A percentile compares a stretch with the other conserved stretches of the same genome.
These are phyloP conservation scores for Xerocomus spinulosus DNA, from an alignment of 768 basidiomycete genomes.

Conservation along the genomic window DNA sequence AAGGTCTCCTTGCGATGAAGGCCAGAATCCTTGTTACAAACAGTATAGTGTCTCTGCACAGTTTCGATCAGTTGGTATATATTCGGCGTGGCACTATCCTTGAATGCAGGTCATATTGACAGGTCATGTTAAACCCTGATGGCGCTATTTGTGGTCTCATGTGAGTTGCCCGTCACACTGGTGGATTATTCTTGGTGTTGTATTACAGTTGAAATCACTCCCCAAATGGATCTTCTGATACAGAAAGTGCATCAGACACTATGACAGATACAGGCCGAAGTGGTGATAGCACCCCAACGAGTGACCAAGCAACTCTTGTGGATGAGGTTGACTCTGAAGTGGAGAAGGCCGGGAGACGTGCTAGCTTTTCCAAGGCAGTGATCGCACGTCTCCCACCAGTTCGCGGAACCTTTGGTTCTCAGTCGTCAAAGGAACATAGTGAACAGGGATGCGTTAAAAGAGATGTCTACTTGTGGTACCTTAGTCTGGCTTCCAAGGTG, in stretches of 20 bases:
- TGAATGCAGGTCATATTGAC: conserved; percentile 64
- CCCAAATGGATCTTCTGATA: conserved; percentile 37
- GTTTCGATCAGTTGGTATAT: conserved; percentile 72
- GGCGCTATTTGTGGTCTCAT: conserved; percentile 72
- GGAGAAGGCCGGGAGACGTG: conserved; percentile 54
- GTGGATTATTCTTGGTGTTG: not conserved
- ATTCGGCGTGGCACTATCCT: conserved; percentile 79
- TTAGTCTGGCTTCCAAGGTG: conserved; percentile 67
- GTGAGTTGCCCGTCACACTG: conserved; percentile 39
- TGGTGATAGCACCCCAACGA: conserved; percentile 17
- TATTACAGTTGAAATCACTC: conserved; percentile 44
- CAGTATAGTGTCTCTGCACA: conserved; percentile 70
- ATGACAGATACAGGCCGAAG: conserved; percentile 37
- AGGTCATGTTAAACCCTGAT: conserved; percentile 54
- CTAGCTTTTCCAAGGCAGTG: conserved; percentile 57
- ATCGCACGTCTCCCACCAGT: conserved; percentile 40
- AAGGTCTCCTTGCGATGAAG: conserved; percentile 76
- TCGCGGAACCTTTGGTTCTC: conserved; percentile 39
- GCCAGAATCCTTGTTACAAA: conserved; percentile 84
- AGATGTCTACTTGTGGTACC: conserved; percentile 72
- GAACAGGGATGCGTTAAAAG: conserved; percentile 80
- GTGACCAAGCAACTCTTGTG: conserved; percentile 21
- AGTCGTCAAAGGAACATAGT: conserved; percentile 61
- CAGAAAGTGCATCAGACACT: conserved; percentile 42
- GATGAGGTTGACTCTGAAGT: conserved; percentile 27